Conservation (phyloP, 306 rosid species). For the Quercus mongolica region DNA sequence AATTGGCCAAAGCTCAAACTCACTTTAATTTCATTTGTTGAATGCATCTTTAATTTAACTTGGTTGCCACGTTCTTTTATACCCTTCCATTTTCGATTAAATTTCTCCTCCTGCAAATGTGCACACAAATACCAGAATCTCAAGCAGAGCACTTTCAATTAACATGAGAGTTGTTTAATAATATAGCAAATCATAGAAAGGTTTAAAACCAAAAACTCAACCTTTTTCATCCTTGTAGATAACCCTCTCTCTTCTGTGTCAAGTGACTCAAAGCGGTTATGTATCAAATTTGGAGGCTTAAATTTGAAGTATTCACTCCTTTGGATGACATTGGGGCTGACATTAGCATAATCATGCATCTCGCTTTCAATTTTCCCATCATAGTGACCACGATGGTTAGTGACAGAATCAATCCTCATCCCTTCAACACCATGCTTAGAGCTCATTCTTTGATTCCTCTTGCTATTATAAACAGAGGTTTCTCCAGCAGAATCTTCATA, state of each 20-base stretch:
- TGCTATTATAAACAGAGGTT: constrained; percentile 42
- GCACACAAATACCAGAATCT: constrained; percentile 18
- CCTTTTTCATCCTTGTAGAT: constrained; percentile 42
- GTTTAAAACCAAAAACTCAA: constrained; percentile 22
- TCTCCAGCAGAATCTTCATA: constrained; percentile 57
- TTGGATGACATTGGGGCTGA: constrained; percentile 35
- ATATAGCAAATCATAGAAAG: background rate
- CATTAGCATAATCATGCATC: constrained; percentile 36
- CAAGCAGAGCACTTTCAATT: constrained; percentile 13
- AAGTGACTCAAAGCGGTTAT: constrained; percentile 22
- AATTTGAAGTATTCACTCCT: constrained; percentile 50
- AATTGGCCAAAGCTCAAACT: constrained; percentile 37
- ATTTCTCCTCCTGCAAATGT: constrained; percentile 48
- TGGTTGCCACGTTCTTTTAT: constrained; percentile 35
- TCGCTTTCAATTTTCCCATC: constrained; percentile 47
- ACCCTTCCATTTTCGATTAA: constrained; percentile 42
- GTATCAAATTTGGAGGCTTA: constrained; percentile 48
- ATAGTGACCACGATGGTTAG: constrained; percentile 49
- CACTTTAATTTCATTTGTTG: constrained; percentile 58
- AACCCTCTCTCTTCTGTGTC: constrained; percentile 53
- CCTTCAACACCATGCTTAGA: constrained; percentile 50
- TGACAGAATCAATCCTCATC: constrained; percentile 48
- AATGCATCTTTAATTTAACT: constrained; percentile 46
- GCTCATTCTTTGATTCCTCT: constrained; percentile 45
- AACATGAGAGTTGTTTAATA: background rate